Conservation (phyloP, 768 basidiomycete species). For the Coprinopsis marcescibilis region DNA sequence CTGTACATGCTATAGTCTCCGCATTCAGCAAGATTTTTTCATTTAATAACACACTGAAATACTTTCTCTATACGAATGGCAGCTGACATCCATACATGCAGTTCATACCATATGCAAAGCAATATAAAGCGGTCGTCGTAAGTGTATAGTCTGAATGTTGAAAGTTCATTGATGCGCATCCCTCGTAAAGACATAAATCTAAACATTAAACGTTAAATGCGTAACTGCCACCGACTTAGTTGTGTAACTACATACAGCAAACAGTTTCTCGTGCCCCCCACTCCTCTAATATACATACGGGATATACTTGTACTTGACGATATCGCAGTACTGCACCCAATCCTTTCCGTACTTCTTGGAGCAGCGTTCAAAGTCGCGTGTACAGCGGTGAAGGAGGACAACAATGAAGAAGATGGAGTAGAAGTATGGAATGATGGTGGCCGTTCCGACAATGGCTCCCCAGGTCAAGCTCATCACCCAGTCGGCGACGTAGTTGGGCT, state of each 20-base stretch:
- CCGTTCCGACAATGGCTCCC: slow-evolving; percentile 72
- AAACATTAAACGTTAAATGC: no score
- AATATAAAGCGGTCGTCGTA: no score
- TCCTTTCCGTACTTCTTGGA: slow-evolving; percentile 90
- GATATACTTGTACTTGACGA: slow-evolving; percentile 90
- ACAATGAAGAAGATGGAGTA: slow-evolving; percentile 95
- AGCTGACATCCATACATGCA: no score
- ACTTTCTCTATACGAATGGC: no score
- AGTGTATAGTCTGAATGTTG: no score
- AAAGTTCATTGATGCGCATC: no score
- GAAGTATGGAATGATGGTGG: slow-evolving; percentile 88
- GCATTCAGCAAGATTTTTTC: no score
- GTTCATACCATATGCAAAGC: no score
- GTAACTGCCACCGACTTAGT: not conserved
- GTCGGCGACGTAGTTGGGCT: slow-evolving; percentile 96
- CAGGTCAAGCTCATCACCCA: slow-evolving; percentile 82
- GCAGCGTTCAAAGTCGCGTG: slow-evolving; percentile 94
- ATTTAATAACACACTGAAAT: not conserved
- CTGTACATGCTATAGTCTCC: no score
- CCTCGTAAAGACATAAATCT: no score
- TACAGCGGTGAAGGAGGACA: slow-evolving; percentile 86
- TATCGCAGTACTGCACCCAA: slow-evolving; percentile 84
- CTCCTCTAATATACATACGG: slow-evolving; percentile 73
- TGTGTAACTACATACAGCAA: not conserved
- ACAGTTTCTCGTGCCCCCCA: not conserved